phyloP scores from a whole-genome alignment of 78 protist genomes.

The Paulinella micropora region DNA sequence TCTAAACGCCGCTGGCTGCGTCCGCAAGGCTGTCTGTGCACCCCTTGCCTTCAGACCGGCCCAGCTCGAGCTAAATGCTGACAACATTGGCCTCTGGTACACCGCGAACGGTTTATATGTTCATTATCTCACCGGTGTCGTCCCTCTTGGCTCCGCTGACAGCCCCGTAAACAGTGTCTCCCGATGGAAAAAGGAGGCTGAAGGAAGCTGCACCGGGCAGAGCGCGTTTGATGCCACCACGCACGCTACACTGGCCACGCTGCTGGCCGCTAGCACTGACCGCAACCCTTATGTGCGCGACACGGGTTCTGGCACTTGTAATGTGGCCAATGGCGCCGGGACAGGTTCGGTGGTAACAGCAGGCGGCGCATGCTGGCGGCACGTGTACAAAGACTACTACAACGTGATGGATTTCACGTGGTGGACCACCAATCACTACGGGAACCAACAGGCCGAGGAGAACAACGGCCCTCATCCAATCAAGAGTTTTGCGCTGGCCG shows the following conservation, averaged over 20 bases:
- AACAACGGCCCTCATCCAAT: too few species aligned
- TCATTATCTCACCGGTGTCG: background rate
- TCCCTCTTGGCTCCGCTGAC: background rate
- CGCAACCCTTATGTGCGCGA: background rate
- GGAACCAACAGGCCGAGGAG: too few species aligned
- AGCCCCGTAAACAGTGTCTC: too few species aligned
- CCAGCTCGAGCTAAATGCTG: too few species aligned
- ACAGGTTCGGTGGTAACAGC: background rate
- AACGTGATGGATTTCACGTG: background rate
- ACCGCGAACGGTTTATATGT: background rate
- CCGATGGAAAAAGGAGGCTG: background rate
- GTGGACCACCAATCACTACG: too few species aligned
- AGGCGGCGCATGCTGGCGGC: conserved; percentile 10
- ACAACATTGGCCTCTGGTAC: too few species aligned
- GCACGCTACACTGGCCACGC: too few species aligned
- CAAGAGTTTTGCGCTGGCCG: too few species aligned
- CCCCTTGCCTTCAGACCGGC: too few species aligned
- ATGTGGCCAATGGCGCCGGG: background rate
- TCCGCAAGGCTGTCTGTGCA: too few species aligned
- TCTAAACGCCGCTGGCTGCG: too few species aligned
- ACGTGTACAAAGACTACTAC: background rate
- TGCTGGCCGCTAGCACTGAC: background rate
- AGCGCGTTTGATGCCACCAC: background rate
- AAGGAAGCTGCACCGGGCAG: background rate
- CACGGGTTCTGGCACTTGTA: too few species aligned